These are phyloP conservation scores for Anisodus acutangulus DNA, from an alignment of 257 asterid genomes.

Conservation along the genomic window DNA sequence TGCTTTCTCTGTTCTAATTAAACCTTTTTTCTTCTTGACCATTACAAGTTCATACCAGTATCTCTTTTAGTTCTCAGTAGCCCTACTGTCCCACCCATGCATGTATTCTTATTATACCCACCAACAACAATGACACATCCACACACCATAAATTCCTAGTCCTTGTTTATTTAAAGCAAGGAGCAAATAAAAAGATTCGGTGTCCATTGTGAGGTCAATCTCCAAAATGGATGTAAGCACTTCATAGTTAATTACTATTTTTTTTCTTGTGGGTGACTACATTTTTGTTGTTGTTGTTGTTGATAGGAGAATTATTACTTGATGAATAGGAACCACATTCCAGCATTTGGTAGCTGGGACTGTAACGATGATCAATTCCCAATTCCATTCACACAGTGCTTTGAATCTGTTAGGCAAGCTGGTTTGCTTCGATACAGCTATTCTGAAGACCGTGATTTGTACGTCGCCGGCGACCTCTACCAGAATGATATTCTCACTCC, in stretches of 20 bases:
- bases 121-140: not conserved
- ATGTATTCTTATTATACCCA: not conserved
- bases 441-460: constrained; percentile 32
- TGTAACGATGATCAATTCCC: not conserved
- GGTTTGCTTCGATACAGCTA: constrained; percentile 21
- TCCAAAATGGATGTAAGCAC: too few species aligned
- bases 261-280: not conserved
- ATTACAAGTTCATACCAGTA: not conserved
- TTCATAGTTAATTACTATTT: too few species aligned
- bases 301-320: constrained; percentile 26
- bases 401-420: constrained; percentile 30
- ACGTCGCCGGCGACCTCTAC: constrained; percentile 33
- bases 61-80: not conserved
- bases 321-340: not conserved
- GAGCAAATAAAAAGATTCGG: too few species aligned
- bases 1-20: not conserved
- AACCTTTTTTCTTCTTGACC: constrained; percentile 15
- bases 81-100: not conserved
- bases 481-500: constrained; percentile 32
- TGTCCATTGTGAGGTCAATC: not conserved
- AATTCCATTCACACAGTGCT: constrained; percentile 30
- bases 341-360: constrained; percentile 18
- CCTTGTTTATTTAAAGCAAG: too few species aligned
- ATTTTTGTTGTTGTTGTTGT: too few species aligned
- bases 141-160: not conserved